Base-by-base conservation (phyloP, 2,329 filamentous ascomycete species). In the Macroventuria anomochaeta region DNA sequence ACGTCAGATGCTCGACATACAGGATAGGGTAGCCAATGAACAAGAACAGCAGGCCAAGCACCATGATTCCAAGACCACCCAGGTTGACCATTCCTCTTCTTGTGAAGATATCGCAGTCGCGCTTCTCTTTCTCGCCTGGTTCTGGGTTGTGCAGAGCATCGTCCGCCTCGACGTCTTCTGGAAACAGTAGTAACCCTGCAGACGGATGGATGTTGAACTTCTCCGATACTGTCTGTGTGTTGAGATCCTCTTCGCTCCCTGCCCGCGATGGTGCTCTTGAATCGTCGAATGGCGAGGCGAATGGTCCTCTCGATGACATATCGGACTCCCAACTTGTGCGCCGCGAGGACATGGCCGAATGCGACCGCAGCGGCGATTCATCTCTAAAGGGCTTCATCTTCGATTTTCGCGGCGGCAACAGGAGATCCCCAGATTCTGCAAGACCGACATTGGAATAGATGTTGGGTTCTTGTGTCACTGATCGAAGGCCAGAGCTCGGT, bases 121-220 rank as follows among this genome's bases (percentile, higher is more conserved):
- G 79, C 43, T 80, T 75, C 33, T 86, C 80, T 61, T 83, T 83
- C 39, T 89, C 86, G 46, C 82, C 81, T 1, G 86, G 84, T 64
- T 88, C 86, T 0, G 88, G 88, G 63, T 89, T 89, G 68, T 90
- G 88, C 57, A 90, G 67, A 59, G 84, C 87, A 66, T 90, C 88
- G 67, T 90, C 88, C 64, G 88, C 88, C 70, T 90, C 88, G 18
- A 89, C 84, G 66, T 90, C 87, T 69, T 89, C 86, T 0, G 87
- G 88, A 62, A 87, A 90, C 17, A 90, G 75, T 33, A 90, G 70
- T 46, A 90, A 74, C 5, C 86, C 86, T 12, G 86, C 83, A 2
- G 85, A 87, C 0, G 88, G 87, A 69, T 84, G 79, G 46, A 90
- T 89, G 67, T 88, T 89, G 72, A 87, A 90, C 72, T 90, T 90